Evolutionary conservation across 2,329 filamentous ascomycete genomes (phyloP), one percentile per base, ranked within the genome.

Genomic region (Septoria linicola): DNA sequence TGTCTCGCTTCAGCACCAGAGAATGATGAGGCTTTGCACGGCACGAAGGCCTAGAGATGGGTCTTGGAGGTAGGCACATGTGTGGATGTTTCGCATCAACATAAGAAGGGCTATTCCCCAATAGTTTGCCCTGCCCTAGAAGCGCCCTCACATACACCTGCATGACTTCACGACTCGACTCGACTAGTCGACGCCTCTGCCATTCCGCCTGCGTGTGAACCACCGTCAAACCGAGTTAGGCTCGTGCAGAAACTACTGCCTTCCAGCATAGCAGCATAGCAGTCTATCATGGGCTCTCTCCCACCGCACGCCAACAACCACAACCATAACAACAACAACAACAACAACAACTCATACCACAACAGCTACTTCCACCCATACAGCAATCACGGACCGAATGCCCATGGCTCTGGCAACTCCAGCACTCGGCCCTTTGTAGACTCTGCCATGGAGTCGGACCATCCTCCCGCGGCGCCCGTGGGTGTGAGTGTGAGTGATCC

Each of bases 401-500:
- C 21, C 8, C 42, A 27, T 21, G 23, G 13, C 30, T 49, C 46
- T 32, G 17, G 37, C 7, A 8, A 10, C 14, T 41, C 46, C 25
- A 25, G 25, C 30, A 41, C 39, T 13, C 46, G 47, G 17, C 30
- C 47, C 14, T n/a, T 16, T 17, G 39, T 49, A 42, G 51, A 55
- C 42, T 51, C 47, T 23, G 52, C 47, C 50, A 59, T 59, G 57
- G 55, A 56, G 16, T 37, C 36, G 25, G n/a, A n/a, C n/a, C 34
- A 49, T 5, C 51, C 43, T 34, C 48, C 53, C n/a, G 5, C 34
- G 11, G 20, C 44, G 11, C 27, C 56, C 43, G n/a, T 53, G 32
- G 16, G 13, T 13, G 36, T 41, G 17, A 59, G 61, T 20, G 60
- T 70, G 54, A 64, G 69, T 51, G 72, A 74, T 52, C 70, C 74